These are phyloP conservation scores for Dothideomycetidae sp. DNA, from an alignment of 2,329 filamentous ascomycete genomes.

Conservation along the genomic window DNA sequence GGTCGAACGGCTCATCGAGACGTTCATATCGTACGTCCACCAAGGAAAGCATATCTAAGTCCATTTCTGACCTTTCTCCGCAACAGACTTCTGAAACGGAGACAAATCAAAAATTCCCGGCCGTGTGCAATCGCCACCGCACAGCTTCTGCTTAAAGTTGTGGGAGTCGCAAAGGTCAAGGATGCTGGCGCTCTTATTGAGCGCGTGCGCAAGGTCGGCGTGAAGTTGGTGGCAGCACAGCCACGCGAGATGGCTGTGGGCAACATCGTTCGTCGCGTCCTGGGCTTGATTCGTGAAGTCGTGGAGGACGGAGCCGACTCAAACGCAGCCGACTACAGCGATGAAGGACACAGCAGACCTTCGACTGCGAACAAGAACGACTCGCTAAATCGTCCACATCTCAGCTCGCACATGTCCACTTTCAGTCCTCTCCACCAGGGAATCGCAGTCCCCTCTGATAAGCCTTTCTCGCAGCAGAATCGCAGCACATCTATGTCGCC, in stretches of 20 bases:
- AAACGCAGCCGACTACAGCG: constrained; percentile 42
- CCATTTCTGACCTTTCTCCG: constrained; percentile 27
- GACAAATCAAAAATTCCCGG: constrained; percentile 78
- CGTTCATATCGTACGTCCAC: constrained; percentile 57
- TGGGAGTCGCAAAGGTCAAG: constrained; percentile 64
- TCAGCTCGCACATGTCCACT: constrained; percentile 30
- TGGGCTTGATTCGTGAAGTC: constrained; percentile 85
- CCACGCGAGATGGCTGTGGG: constrained; percentile 84
- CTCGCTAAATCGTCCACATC: constrained; percentile 22
- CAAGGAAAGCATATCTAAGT: constrained; percentile 5
- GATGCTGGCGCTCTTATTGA: constrained; percentile 67
- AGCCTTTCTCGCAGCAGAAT: constrained; percentile 6
- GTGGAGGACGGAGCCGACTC: constrained; percentile 65
- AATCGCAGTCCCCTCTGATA: constrained; percentile 18
- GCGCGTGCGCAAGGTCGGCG: constrained; percentile 65
- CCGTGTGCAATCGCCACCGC: constrained; percentile 85
- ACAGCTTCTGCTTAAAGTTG: constrained; percentile 72
- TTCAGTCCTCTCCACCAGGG: constrained; percentile 35
- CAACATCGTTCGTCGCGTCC: constrained; percentile 81
- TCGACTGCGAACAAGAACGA: constrained; percentile 20
- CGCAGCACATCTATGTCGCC: background rate
- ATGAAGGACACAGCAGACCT: constrained; percentile 32
- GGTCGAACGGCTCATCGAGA: constrained; percentile 71
- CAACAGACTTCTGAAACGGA: constrained; percentile 68
- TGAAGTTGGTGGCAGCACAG: constrained; percentile 65